A percentile compares a stretch with the other conserved stretches of the same genome.
These are phyloP conservation scores for Plectosphaerella sp. DNA, from an alignment of 2,329 filamentous ascomycete species.

Conservation along the genomic window DNA sequence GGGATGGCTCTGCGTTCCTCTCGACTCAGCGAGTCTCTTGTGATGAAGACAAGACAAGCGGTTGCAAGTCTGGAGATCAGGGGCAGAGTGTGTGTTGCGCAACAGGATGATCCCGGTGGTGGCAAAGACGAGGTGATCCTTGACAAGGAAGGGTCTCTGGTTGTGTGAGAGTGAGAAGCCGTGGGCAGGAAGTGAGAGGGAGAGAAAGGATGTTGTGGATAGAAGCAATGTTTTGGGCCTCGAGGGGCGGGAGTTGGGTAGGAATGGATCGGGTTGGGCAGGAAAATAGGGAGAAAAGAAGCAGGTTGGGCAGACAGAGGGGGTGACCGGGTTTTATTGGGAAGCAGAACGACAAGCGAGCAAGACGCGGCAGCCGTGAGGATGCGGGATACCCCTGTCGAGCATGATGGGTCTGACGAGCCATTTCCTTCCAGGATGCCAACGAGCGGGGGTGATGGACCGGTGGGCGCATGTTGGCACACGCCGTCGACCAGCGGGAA, in stretches of 20 bases:
- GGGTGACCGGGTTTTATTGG: slow-evolving; percentile 34
- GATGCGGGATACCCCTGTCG: slow-evolving; percentile 2
- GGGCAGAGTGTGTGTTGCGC: slow-evolving; percentile 9
- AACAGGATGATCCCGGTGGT: slow-evolving; percentile 11
- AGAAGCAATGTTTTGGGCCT: slow-evolving; percentile 10
- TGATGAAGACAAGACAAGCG: slow-evolving; percentile 2
- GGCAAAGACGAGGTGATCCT: slow-evolving; percentile 9
- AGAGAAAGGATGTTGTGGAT: slow-evolving; percentile 11
- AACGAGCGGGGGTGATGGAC: background rate
- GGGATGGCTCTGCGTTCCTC: slow-evolving; percentile 4
- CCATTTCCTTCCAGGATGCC: background rate
- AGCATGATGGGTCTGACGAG: slow-evolving; percentile 1
- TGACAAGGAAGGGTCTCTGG: slow-evolving; percentile 6
- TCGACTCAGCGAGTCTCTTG: slow-evolving; percentile 12
- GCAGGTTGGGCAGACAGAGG: slow-evolving; percentile 31
- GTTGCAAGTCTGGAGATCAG: slow-evolving; percentile 6
- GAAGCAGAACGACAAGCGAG: background rate
- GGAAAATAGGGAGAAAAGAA: slow-evolving; percentile 24
- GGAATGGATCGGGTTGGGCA: slow-evolving; percentile 18
- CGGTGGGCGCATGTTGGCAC: background rate
- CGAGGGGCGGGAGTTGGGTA: slow-evolving; percentile 10
- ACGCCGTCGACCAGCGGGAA: slow-evolving; percentile 1
- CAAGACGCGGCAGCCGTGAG: background rate
- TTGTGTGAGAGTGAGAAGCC: slow-evolving; percentile 5
- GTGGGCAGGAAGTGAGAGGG: slow-evolving; percentile 4